These are phyloP conservation scores for Urtica urens DNA, from an alignment of 306 rosid genomes.

Conservation along the genomic window DNA sequence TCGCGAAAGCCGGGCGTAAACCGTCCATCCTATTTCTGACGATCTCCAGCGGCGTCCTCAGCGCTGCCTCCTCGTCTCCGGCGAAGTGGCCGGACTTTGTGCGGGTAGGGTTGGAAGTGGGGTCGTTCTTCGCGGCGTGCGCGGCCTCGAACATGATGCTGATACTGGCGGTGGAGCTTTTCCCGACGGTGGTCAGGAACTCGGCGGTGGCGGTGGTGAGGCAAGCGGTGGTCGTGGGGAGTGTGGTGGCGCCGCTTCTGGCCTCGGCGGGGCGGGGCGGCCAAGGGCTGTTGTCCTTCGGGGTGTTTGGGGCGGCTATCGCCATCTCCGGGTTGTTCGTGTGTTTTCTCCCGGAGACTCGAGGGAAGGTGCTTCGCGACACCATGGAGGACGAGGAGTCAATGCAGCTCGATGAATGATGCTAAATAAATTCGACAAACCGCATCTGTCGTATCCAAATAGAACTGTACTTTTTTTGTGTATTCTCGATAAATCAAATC, in stretches of 20 bases:
- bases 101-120: conserved; percentile 35
- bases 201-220: conserved; percentile 50
- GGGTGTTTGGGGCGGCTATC: conserved; percentile 45
- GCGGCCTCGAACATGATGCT: conserved; percentile 26
- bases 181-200: conserved; percentile 64
- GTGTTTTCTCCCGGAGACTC: conserved; percentile 46
- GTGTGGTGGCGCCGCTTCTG: conserved; percentile 35
- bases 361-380: conserved; percentile 39
- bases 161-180: conserved; percentile 43
- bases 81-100: background rate
- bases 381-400: conserved; percentile 53
- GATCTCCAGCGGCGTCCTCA: conserved; percentile 29
- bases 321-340: conserved; percentile 38
- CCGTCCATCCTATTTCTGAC: conserved; percentile 17
- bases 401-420: no score
- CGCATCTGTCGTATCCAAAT: no score
- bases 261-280: conserved; percentile 33
- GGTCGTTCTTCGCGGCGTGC: conserved; percentile 48
- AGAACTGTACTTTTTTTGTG: no score
- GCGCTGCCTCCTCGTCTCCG: conserved; percentile 26
- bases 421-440: no score
- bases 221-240: conserved; percentile 57
- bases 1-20: conserved; percentile 33
- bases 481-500: no score
- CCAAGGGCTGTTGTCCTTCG: conserved; percentile 31